Percentiles rank a stretch among this genome's conserved stretches.
phyloP scores from a whole-genome alignment of 1,284 basidiomycete genomes.

The Leccinum angustisporum region DNA sequence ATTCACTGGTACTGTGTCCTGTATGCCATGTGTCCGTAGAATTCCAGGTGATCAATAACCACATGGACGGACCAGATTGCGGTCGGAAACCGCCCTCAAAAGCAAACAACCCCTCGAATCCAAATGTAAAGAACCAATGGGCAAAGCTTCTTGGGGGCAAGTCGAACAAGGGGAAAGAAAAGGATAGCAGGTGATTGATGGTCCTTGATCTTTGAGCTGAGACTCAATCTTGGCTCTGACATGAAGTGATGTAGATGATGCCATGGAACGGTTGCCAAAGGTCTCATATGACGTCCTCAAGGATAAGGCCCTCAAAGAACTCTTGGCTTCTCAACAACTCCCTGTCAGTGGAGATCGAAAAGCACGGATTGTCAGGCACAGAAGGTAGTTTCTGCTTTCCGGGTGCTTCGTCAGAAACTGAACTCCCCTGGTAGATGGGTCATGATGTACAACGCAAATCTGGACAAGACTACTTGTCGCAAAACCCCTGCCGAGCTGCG shows the following conservation, averaged over 20 bases:
- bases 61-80: constrained; percentile 51
- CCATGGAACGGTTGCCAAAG: constrained; percentile 57
- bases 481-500: constrained; percentile 49
- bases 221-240: constrained; percentile 21
- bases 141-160: constrained; percentile 45
- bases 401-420: not conserved
- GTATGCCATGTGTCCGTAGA: constrained; percentile 49
- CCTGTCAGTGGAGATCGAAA: constrained; percentile 52
- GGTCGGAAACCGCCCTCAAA: constrained; percentile 40
- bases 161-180: constrained; percentile 44
- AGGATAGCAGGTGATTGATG: constrained; percentile 37
- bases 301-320: constrained; percentile 59
- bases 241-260: constrained; percentile 34
- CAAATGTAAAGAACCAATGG: constrained; percentile 43
- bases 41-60: constrained; percentile 51
- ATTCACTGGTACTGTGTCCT: constrained; percentile 51
- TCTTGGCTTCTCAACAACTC: constrained; percentile 52
- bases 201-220: constrained; percentile 3
- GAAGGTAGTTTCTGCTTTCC: constrained; percentile 43
- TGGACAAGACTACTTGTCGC: constrained; percentile 56
- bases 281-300: constrained; percentile 64
- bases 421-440: constrained; percentile 51
- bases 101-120: constrained; percentile 17
- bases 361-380: constrained; percentile 55
- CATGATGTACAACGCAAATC: constrained; percentile 66